Conservation (phyloP, 257 asterid genomes). For the Schizonepeta tenuifolia region DNA sequence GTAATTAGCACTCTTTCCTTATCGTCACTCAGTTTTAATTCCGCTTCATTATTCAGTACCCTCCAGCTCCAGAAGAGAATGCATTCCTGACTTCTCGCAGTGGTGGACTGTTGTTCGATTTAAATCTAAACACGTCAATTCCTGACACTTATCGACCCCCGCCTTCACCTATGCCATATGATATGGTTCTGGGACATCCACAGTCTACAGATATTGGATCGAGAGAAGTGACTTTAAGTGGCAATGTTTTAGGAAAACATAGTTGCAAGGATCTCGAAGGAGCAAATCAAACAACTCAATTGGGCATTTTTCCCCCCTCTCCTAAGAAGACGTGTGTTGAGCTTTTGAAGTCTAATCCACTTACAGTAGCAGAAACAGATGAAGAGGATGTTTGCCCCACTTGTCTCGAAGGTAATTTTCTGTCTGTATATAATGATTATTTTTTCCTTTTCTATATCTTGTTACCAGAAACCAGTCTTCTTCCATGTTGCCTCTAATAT, state of each 20-base stretch:
- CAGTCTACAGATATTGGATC: slow-evolving; percentile 34
- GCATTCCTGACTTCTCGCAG: slow-evolving; percentile 61
- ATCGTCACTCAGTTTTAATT: neutral
- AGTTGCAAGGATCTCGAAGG: slow-evolving; percentile 39
- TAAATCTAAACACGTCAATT: slow-evolving; percentile 60
- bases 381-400: slow-evolving; percentile 82
- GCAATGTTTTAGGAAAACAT: slow-evolving; percentile 35
- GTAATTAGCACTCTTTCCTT: neutral
- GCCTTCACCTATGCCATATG: slow-evolving; percentile 72
- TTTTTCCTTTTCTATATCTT: neutral
- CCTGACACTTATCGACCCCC: slow-evolving; percentile 74
- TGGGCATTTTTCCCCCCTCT: slow-evolving; percentile 44
- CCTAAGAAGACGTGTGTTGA: slow-evolving; percentile 48
- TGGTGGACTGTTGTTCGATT: slow-evolving; percentile 55
- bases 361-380: slow-evolving; percentile 38
- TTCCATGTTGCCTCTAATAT: neutral
- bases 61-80: slow-evolving; percentile 62
- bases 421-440: neutral
- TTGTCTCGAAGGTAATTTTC: slow-evolving; percentile 73
- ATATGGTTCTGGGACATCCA: slow-evolving; percentile 53
- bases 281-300: slow-evolving; percentile 41
- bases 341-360: slow-evolving; percentile 42
- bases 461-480: neutral
- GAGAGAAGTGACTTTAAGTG: slow-evolving; percentile 33
- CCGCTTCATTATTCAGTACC: slow-evolving; percentile 52